A percentile compares a stretch with the other conserved stretches of the same genome.
Conservation (phyloP, 176 grass and related monocot species). For the Bolboschoenus planiculmis region DNA sequence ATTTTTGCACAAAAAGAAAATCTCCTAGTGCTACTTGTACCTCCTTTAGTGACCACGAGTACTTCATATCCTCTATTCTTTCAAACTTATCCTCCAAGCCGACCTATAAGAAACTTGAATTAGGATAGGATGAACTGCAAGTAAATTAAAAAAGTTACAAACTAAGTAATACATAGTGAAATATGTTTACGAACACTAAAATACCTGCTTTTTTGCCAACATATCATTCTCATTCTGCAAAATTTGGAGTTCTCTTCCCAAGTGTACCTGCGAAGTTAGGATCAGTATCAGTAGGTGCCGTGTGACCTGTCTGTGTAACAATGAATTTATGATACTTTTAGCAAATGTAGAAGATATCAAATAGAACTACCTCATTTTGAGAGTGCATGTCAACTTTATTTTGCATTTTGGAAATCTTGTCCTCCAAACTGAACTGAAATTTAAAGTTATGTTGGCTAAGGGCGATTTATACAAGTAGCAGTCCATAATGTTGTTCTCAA, state of each 20-base stretch:
- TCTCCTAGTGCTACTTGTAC: constrained; percentile 32
- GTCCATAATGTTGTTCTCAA: not conserved
- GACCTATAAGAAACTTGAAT: constrained; percentile 40
- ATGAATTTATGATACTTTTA: not conserved
- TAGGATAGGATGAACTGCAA: not conserved
- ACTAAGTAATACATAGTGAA: not conserved
- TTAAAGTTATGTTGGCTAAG: constrained; percentile 11
- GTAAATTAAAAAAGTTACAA: constrained; percentile 6
- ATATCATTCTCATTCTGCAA: constrained; percentile 51
- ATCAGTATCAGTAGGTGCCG: not conserved
- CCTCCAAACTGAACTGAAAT: constrained; percentile 41
- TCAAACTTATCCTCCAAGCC: constrained; percentile 49
- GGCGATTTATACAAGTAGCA: constrained; percentile 9
- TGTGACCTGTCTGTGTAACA: not conserved
- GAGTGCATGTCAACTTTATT: constrained; percentile 35
- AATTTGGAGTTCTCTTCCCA: constrained; percentile 53
- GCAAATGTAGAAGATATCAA: not conserved
- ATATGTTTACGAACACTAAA: constrained; percentile 12
- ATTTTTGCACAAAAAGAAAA: constrained; percentile 6
- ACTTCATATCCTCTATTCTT: constrained; percentile 45
- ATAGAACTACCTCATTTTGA: constrained; percentile 49
- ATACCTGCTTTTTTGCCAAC: constrained; percentile 67
- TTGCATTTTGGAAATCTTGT: constrained; percentile 50
- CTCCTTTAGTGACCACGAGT: constrained; percentile 42
- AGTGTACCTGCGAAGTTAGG: constrained; percentile 35